Evolutionary conservation across 305 asterid genomes (phyloP).

Genomic region (Fraxinus baroniana): DNA sequence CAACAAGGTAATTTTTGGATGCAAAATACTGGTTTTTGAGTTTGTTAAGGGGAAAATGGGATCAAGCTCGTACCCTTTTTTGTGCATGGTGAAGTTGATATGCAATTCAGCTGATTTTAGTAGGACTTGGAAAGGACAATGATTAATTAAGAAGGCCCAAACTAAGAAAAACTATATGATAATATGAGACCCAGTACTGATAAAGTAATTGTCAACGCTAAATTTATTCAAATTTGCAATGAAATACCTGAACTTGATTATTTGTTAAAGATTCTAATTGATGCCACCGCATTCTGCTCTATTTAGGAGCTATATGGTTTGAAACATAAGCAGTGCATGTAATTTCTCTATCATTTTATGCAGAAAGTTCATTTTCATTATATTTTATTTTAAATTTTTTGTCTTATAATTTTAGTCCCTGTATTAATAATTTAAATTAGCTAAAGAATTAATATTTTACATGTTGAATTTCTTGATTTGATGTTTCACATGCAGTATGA

Average conservation of each 20-base stretch:
- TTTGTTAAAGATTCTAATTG: neutral
- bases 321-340: neutral
- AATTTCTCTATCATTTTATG: neutral
- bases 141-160: neutral
- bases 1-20: constrained; percentile 47
- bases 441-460: neutral
- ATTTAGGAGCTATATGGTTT: neutral
- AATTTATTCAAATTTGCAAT: neutral
- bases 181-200: neutral
- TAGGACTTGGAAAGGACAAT: neutral
- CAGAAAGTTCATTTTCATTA: neutral
- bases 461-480: neutral
- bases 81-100: neutral
- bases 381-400: neutral
- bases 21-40: neutral
- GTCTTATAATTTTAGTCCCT: neutral
- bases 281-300: neutral
- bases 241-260: neutral
- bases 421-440: neutral
- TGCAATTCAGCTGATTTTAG: neutral
- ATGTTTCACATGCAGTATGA: neutral
- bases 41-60: neutral
- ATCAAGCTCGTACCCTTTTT: neutral
- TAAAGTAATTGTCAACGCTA: neutral
- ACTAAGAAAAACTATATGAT: neutral